Evolutionary conservation across 495 filamentous ascomycete genomes (phyloP), one percentile per base, ranked within the genome.

Genomic region (Aspergillus nanangensis): DNA sequence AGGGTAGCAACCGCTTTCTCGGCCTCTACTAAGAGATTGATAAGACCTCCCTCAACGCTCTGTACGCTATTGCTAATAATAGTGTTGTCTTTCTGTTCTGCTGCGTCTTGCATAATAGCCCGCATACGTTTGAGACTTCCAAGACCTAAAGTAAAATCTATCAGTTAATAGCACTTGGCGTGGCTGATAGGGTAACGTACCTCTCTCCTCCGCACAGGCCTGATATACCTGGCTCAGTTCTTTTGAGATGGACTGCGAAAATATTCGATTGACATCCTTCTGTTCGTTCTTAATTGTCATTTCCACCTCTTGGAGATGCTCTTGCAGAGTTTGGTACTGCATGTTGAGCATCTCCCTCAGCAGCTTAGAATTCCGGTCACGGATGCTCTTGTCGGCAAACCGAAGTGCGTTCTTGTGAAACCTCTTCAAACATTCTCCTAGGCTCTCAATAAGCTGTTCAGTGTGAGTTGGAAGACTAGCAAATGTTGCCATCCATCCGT

Each of bases 241-340:
- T 4, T 29, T 14, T 5, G 29, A 24, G 22, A 55, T 44, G 2
- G 33, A 22, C 4, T 37, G 19, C 14, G 33, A 4, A 29, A 55
- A 51, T 15, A 39, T 22, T 14, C 47, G 32, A 18, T 39, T 50
- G 11, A 40, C 38, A 9, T 50, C 43, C 18, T 29, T 51, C 14
- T 47, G 47, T 25, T 48, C 32, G 24, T 24, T 32, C 25, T 51
- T 3, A 1, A 54, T 40, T 20, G 44, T 41, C n/a, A 62, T 55
- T 29, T 40, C 46, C 20, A 52, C 50, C 0, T 47, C 42, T 8
- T 57, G 44, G 14, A 63, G 50, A 18, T 54, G 38, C 17, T 58
- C 59, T 17, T 22, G 21, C 7, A 27, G 4, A 18, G 5, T 17
- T 20, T 31, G 3, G 17, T n/a, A 14, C 10, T 35, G 31, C 4